Conservation (phyloP, 768 basidiomycete genomes). For the Naganishia antarctica region DNA sequence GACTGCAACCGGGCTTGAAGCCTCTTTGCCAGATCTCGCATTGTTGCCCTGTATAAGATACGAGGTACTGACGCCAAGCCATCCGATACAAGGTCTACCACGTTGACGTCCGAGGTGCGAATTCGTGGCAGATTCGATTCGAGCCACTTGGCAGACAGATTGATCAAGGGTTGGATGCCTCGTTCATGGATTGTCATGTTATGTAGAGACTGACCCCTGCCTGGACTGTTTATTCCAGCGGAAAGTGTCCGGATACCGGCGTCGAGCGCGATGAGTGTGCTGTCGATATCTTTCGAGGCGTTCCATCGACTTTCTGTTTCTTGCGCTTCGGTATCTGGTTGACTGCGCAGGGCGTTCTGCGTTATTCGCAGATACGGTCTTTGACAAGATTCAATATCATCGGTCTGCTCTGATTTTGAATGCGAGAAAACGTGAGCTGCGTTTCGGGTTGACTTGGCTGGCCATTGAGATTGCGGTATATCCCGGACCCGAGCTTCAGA, state of each 20-base stretch:
- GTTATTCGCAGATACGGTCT: neutral
- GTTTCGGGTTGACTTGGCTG: neutral
- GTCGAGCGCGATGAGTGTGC: neutral
- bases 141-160: neutral
- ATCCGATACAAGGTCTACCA: neutral
- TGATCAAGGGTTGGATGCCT: neutral
- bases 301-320: neutral
- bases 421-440: neutral
- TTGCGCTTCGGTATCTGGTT: neutral
- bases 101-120: neutral
- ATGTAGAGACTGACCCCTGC: neutral
- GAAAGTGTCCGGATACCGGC: neutral
- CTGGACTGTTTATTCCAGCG: neutral
- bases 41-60: neutral
- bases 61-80: conserved; percentile 3
- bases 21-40: neutral
- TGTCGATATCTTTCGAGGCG: neutral
- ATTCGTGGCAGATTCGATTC: neutral
- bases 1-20: neutral
- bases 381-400: neutral
- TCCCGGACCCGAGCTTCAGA: neutral
- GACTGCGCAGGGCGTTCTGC: neutral
- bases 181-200: neutral
- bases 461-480: conserved; percentile 5
- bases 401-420: neutral